Percentiles rank a stretch among this genome's conserved stretches.
phyloP scores from a whole-genome alignment of 2,329 filamentous ascomycete species.

The Ophiostoma montium region DNA sequence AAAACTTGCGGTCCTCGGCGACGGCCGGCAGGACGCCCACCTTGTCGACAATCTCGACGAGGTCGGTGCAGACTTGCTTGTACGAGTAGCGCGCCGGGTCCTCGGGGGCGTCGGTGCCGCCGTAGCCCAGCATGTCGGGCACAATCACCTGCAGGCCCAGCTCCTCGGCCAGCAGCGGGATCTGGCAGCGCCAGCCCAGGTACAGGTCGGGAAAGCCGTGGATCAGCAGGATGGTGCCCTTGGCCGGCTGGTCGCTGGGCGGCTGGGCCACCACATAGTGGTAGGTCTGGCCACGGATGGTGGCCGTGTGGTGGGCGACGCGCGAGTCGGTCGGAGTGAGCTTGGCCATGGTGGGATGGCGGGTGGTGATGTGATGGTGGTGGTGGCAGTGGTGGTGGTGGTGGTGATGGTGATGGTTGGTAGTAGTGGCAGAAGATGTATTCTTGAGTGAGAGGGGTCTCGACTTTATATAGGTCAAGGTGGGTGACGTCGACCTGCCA shows the following conservation, averaged over 20 bases:
- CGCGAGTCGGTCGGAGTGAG: slow-evolving; percentile 52
- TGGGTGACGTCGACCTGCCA: no score
- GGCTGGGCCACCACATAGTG: slow-evolving; percentile 42
- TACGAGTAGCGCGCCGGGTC: slow-evolving; percentile 49
- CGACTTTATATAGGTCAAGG: background rate
- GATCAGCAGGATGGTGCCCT: slow-evolving; percentile 27
- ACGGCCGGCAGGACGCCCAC: slow-evolving; percentile 27
- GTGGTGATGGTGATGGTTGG: background rate
- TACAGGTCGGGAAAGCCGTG: slow-evolving; percentile 76
- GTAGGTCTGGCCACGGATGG: slow-evolving; percentile 57
- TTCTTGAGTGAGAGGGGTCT: background rate
- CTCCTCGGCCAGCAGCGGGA: slow-evolving; percentile 57
- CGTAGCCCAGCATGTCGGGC: slow-evolving; percentile 80
- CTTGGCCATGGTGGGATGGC: slow-evolving; percentile 28
- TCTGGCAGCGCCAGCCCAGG: slow-evolving; percentile 81
- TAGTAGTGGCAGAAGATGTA: no score
- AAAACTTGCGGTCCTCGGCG: slow-evolving; percentile 32
- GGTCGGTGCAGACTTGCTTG: slow-evolving; percentile 60
- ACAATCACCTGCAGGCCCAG: slow-evolving; percentile 67
- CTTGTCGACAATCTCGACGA: slow-evolving; percentile 55
- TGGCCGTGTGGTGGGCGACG: slow-evolving; percentile 47
- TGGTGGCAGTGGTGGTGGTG: background rate
- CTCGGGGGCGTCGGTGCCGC: slow-evolving; percentile 55
- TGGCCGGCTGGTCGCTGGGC: slow-evolving; percentile 25
- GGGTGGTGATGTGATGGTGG: slow-evolving; percentile 19